Base-by-base conservation (phyloP, 140 eudicot genomes). In the Erigeron philadelphicus region DNA sequence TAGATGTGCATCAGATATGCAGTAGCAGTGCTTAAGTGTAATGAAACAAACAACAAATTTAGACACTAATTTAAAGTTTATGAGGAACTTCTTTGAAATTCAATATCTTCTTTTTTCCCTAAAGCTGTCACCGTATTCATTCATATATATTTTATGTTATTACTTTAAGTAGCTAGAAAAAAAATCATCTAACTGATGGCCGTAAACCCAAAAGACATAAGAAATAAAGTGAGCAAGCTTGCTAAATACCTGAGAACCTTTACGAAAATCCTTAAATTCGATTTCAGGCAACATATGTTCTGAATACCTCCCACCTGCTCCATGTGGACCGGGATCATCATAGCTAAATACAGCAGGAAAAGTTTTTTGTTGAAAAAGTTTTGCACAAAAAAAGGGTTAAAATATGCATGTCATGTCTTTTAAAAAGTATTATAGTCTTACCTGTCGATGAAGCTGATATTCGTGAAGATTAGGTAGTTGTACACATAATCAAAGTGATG, bases 301-400 rank as follows among this genome's bases (percentile, higher is more conserved):
- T 16, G 90, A 81, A 80, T 81, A 84, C 67, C 90, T 79, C 43
- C 90, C 90, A 56, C 69, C 69, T 49, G 77, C 77, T 59, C 90
- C 90, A 70, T 84, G 90, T 46, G 90, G 90, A 58, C 90, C 90
- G 47, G 87, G 90, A 70, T 84, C 90, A 59, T 78, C 83, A 57
- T 78, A 84, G 61, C 89, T 84, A 74, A 71, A 78, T 64, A 55
- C 8, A 47, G 15, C 64, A 72, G 13, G 59, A 52, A 60, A 7
- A 48, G 21, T 12, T 31, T 54, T 31, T 58, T 46, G 66, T 18
- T 44, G 42, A 46, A 3, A 16, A 56, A 25, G 35, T 18, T 75
- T 66, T 59, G 23, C 61, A 55, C 16, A 55, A 12, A 55, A 2
- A 16, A 53, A 12, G 19, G 43, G 19, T 11, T 2, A 64, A 15